A percentile compares a stretch with the other conserved stretches of the same genome.
These are phyloP conservation scores for Fusarium chuoi DNA, from an alignment of 2,329 filamentous ascomycete genomes.

Conservation along the genomic window DNA sequence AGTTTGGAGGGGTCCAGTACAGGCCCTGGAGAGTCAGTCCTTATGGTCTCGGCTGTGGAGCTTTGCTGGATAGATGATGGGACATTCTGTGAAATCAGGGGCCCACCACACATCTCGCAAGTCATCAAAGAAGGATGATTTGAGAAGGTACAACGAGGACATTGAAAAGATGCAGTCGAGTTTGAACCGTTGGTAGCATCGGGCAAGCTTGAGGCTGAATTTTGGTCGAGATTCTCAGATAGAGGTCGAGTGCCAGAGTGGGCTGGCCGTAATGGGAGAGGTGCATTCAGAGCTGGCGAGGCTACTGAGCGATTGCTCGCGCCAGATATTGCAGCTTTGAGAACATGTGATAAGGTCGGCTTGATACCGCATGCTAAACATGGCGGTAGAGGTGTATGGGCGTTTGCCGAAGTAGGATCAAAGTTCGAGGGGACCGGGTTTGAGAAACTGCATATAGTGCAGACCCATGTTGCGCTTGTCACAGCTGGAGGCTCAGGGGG, in stretches of 20 bases:
- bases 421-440: conserved; percentile 95
- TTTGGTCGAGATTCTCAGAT: conserved; percentile 13
- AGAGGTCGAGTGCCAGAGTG: conserved; percentile 18
- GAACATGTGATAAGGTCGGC: conserved; percentile 80
- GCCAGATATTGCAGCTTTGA: conserved; percentile 87
- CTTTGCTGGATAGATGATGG: conserved; percentile 48
- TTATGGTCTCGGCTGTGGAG: conserved; percentile 51
- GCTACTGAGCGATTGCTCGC: conserved; percentile 65
- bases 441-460: conserved; percentile 93
- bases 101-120: conserved; percentile 91
- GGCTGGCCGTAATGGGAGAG: conserved; percentile 48
- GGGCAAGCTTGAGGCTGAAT: not conserved
- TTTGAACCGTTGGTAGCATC: conserved; percentile 5
- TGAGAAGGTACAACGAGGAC: conserved; percentile 90
- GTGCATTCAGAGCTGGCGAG: conserved; percentile 25
- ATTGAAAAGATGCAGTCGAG: conserved; percentile 64
- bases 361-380: conserved; percentile 96
- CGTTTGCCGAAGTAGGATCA: conserved; percentile 82
- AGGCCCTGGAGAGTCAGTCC: conserved; percentile 83
- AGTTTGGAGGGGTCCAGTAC: conserved; percentile 57
- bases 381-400: conserved; percentile 82
- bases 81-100: conserved; percentile 68
- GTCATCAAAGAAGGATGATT: conserved; percentile 88
- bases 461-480: conserved; percentile 87
- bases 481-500: conserved; percentile 55